Evolutionary conservation across 805 yeast species (phyloP), one percentile per base, ranked within the genome.

Genomic region (Saturnispora besseyi): DNA sequence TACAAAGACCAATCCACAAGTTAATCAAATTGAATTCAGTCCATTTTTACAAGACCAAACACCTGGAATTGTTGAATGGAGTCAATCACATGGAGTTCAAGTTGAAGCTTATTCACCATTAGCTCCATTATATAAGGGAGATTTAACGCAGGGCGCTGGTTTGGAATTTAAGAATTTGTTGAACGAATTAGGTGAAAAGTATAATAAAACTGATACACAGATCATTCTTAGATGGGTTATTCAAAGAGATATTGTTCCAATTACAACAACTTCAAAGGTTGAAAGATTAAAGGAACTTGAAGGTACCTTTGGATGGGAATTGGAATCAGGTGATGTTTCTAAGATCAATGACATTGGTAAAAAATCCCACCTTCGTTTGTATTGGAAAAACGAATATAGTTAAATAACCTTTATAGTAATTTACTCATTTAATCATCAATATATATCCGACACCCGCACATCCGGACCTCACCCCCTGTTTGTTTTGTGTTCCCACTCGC

Each of bases 71-170:
- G 71, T 73, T 45, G 74, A 78, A 12, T 83, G 69, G 58, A 68
- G 75, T 51, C 62, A 76, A 55, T 58, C 73, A 42, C 57, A 83
- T 47, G 67, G 64, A 33, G 81, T 84, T 52, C 59, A 70, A 29
- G 54, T 83, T 12, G 84, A 79, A 59, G 87, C 87, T 0, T 84
- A 81, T 64, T 73, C 81, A 5, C 87, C 91, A 24, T 70, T 84
- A 54, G 77, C 79, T 11, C 87, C 89, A 6, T 61, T 84, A 40
- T 72, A 72, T 52, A 72, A 75, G 57, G 74, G 72, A 10, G 65
- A 58, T 60, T 51, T 76, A 63, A 53, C 75, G 1, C 21, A 29
- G 66, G 64, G 74, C 58, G 62, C 66, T 55, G 49, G 69, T 55
- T 58, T 43, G 58, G 67, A 48, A 41, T 62, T 69, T 48, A 61